Conservation (phyloP, 2,329 filamentous ascomycete species). For the Colletotrichum filicis region DNA sequence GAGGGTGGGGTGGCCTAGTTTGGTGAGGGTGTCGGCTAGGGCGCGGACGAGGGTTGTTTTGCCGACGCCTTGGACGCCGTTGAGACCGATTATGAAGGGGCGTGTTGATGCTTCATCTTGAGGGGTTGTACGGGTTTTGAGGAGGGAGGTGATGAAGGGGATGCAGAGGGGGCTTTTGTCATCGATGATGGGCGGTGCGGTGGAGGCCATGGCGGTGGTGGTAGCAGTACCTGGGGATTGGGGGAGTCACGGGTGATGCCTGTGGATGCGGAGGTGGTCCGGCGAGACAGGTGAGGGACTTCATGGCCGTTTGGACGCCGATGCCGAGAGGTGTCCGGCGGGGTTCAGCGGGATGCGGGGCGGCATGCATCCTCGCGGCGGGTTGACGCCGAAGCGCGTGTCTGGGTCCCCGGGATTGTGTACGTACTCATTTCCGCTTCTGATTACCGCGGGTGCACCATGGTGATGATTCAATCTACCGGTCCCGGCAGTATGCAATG, state of each 20-base stretch:
- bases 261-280: background rate
- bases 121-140: constrained; percentile 57
- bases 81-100: constrained; percentile 88
- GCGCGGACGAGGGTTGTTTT: constrained; percentile 87
- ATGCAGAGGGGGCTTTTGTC: constrained; percentile 84
- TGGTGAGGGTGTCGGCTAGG: constrained; percentile 70
- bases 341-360: constrained; percentile 9
- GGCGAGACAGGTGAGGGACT: background rate
- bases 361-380: background rate
- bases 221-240: background rate
- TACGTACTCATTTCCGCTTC: background rate
- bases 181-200: constrained; percentile 64
- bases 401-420: no score
- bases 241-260: background rate
- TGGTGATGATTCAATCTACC: background rate
- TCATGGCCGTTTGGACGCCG: background rate
- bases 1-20: constrained; percentile 69
- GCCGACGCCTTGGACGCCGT: constrained; percentile 90
- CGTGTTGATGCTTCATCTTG: constrained; percentile 48
- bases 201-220: background rate
- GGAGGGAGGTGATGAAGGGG: constrained; percentile 76
- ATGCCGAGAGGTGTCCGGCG: constrained; percentile 20
- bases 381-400: background rate
- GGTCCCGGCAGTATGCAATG: no score
- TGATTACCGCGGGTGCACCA: background rate